Percentiles rank a stretch among this genome's conserved stretches.
phyloP scores from a whole-genome alignment of 2,329 filamentous ascomycete species.

The Fusarium sp. region DNA sequence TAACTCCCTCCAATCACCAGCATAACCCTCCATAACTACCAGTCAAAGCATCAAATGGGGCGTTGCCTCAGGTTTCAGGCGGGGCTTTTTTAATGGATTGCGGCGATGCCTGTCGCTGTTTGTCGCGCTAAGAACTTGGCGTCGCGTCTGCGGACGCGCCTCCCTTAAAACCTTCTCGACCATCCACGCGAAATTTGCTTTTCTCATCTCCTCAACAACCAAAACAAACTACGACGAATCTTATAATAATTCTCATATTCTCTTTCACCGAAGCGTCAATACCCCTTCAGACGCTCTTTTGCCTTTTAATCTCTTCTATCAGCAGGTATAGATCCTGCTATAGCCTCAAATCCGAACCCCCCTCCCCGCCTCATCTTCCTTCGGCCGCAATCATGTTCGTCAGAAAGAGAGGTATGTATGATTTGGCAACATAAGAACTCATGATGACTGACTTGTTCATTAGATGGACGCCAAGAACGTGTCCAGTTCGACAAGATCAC shows the following conservation, averaged over 20 bases:
- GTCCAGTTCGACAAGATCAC: constrained; percentile 99
- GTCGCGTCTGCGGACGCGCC: constrained; percentile 49
- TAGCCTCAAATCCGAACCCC: constrained; percentile 28
- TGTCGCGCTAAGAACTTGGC: constrained; percentile 48
- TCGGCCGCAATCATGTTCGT: constrained; percentile 63
- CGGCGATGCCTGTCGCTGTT: constrained; percentile 25
- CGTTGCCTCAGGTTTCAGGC: constrained; percentile 41
- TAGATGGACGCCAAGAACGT: constrained; percentile 99
- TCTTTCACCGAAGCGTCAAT: constrained; percentile 23
- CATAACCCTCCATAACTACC: neutral
- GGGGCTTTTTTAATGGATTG: constrained; percentile 45
- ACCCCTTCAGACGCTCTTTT: constrained; percentile 31
- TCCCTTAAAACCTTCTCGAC: constrained; percentile 49
- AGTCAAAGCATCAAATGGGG: constrained; percentile 18
- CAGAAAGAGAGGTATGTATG: constrained; percentile 67
- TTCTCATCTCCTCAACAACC: constrained; percentile 40
- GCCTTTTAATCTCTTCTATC: constrained; percentile 37
- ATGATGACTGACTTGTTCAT: constrained; percentile 40
- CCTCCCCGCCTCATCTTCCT: constrained; percentile 31
- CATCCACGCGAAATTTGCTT: constrained; percentile 37
- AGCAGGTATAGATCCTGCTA: constrained; percentile 40
- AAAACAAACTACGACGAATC: constrained; percentile 27
- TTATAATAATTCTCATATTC: constrained; percentile 22
- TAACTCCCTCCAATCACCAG: constrained; percentile 11
- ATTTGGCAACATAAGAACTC: neutral